Conservation (phyloP, 2,329 filamentous ascomycete genomes). For the Plectosphaerella sp. region DNA sequence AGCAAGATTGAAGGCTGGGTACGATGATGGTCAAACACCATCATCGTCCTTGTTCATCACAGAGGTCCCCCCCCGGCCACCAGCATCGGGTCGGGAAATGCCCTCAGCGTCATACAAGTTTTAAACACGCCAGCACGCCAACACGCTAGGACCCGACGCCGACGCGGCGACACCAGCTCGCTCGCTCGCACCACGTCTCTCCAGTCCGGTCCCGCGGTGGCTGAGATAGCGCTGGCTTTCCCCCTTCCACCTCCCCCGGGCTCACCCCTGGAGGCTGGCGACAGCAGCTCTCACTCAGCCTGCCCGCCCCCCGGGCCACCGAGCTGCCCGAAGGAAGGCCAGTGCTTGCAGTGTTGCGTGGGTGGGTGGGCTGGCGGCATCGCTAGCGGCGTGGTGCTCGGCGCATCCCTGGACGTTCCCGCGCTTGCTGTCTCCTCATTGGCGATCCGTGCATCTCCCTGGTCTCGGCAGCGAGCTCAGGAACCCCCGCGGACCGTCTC, state of each 20-base stretch:
- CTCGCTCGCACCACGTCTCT: neutral
- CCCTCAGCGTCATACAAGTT: neutral
- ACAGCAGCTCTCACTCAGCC: no score
- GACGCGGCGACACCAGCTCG: neutral
- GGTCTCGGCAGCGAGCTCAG: slow-evolving; percentile 2
- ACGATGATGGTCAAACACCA: no score
- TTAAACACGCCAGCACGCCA: neutral
- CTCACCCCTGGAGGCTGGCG: neutral
- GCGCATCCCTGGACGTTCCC: neutral
- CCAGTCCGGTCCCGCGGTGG: neutral
- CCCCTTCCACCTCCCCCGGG: neutral
- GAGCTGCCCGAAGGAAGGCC: no score
- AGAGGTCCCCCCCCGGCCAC: neutral
- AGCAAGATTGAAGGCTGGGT: no score
- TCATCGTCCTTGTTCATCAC: neutral
- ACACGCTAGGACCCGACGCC: neutral
- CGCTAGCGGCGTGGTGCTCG: neutral
- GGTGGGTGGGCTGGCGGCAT: neutral
- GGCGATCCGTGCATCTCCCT: neutral
- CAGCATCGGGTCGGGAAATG: no score
- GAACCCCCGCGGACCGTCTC: neutral
- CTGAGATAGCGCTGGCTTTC: neutral
- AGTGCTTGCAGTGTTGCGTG: no score
- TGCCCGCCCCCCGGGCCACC: no score
- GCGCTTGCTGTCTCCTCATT: neutral